A percentile compares a stretch with the other conserved stretches of the same genome.
Evolutionary conservation across 2,329 filamentous ascomycete genomes (phyloP).

Genomic region (Penicillium aurantiogriseum): DNA sequence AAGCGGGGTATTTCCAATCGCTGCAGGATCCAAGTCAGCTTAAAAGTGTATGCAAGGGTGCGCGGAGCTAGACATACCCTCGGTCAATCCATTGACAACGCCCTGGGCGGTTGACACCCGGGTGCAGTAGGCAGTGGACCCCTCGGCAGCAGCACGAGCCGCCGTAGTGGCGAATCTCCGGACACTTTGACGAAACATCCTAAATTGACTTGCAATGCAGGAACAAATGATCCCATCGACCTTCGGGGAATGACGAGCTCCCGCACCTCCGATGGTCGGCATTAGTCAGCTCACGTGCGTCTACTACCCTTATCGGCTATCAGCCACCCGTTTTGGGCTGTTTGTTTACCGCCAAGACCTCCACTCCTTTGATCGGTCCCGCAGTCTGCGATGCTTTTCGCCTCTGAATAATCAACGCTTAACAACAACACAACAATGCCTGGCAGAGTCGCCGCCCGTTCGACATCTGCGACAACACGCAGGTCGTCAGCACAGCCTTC

Average conservation of each 20-base stretch:
- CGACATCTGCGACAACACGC: slow-evolving; percentile 37
- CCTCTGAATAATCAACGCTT: slow-evolving; percentile 15
- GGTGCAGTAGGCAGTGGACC: slow-evolving; percentile 60
- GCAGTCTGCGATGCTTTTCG: slow-evolving; percentile 22
- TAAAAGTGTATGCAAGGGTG: neutral
- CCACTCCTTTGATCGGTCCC: slow-evolving; percentile 19
- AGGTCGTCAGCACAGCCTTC: slow-evolving; percentile 61
- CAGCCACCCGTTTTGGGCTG: slow-evolving; percentile 37
- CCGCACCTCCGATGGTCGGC: slow-evolving; percentile 23
- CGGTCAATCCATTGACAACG: slow-evolving; percentile 72
- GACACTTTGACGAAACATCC: slow-evolving; percentile 68
- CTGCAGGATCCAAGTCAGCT: slow-evolving; percentile 47
- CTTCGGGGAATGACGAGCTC: slow-evolving; percentile 7
- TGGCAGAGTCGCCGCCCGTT: slow-evolving; percentile 41
- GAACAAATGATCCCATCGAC: slow-evolving; percentile 4
- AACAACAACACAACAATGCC: slow-evolving; percentile 36
- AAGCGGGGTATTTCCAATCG: slow-evolving; percentile 95
- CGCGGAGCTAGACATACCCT: slow-evolving; percentile 57
- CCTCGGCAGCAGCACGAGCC: slow-evolving; percentile 51
- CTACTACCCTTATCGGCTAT: slow-evolving; percentile 10
- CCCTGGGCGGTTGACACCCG: slow-evolving; percentile 78
- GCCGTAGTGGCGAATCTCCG: slow-evolving; percentile 67
- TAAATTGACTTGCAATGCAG: slow-evolving; percentile 21
- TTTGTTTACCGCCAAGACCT: slow-evolving; percentile 39
- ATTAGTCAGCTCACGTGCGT: slow-evolving; percentile 27